phyloP scores from a whole-genome alignment of 257 asterid species.

The Salvia hispanica region DNA sequence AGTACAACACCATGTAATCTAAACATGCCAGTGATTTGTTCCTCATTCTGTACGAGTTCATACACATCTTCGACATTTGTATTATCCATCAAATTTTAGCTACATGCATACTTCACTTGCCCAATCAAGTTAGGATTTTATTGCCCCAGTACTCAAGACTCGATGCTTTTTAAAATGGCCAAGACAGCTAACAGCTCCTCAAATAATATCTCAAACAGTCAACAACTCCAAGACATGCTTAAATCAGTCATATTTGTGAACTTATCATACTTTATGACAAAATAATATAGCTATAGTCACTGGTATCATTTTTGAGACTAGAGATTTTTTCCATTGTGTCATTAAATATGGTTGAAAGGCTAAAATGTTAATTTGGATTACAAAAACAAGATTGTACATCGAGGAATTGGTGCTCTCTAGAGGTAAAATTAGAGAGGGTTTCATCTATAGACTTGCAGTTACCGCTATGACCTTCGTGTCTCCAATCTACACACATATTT shows the following conservation, averaged over 20 bases:
- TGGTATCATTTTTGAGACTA: neutral
- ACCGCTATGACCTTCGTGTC: too few species aligned
- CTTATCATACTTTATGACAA: neutral
- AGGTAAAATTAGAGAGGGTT: too few species aligned
- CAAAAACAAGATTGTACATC: too few species aligned
- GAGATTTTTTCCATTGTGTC: neutral
- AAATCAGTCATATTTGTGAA: neutral
- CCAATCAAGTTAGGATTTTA: neutral
- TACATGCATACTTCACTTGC: conserved; percentile 4
- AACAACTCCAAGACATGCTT: neutral
- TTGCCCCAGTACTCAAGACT: neutral
- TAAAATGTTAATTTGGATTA: neutral
- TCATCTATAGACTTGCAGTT: too few species aligned
- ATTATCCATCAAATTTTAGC: conserved; percentile 3
- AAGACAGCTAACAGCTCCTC: neutral
- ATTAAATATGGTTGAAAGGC: neutral
- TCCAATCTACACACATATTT: too few species aligned
- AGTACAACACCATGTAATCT: neutral
- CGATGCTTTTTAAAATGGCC: neutral
- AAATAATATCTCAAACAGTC: neutral
- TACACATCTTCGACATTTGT: neutral
- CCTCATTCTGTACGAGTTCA: neutral
- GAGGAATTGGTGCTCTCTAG: too few species aligned
- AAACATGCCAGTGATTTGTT: neutral
- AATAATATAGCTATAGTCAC: neutral